phyloP scores from a whole-genome alignment of 495 filamentous ascomycete genomes.

The Aspergillus haitiensis region DNA sequence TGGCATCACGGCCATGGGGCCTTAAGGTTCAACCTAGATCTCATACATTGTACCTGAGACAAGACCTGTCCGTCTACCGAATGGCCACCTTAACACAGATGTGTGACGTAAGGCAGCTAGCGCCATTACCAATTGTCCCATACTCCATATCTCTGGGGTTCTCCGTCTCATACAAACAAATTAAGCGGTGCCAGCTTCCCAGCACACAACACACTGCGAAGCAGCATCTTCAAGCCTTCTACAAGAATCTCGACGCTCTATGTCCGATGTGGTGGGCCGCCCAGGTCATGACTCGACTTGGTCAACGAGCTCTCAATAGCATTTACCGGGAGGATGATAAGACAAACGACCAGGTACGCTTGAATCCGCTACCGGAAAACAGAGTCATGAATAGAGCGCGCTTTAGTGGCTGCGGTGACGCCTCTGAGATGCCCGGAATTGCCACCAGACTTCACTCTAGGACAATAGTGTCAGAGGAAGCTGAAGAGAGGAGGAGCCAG shows the following conservation, averaged over 20 bases:
- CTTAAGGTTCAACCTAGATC: constrained; percentile 24
- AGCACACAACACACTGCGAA: constrained; percentile 19
- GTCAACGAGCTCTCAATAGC: constrained; percentile 22
- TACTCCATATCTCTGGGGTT: constrained; percentile 30
- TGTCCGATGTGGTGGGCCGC: constrained; percentile 30
- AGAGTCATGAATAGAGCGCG: not conserved
- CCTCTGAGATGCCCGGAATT: not conserved
- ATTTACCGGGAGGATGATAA: constrained; percentile 13
- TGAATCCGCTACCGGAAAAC: not conserved
- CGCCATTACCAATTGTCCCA: constrained; percentile 25
- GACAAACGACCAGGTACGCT: constrained; percentile 10
- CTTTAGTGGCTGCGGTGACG: not conserved
- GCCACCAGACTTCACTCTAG: not conserved
- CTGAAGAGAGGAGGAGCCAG: not conserved
- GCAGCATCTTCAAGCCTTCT: constrained; percentile 20
- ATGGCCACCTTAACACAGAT: constrained; percentile 22
- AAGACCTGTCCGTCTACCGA: constrained; percentile 22
- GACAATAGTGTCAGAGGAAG: not conserved
- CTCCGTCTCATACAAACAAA: constrained; percentile 28
- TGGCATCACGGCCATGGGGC: constrained; percentile 24
- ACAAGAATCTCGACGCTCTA: constrained; percentile 22
- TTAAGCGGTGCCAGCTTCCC: constrained; percentile 20
- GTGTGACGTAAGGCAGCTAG: constrained; percentile 11
- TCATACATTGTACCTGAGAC: constrained; percentile 20
- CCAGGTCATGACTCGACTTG: constrained; percentile 29